Conservation (phyloP, 768 basidiomycete species). For the Auricularia heimuer region DNA sequence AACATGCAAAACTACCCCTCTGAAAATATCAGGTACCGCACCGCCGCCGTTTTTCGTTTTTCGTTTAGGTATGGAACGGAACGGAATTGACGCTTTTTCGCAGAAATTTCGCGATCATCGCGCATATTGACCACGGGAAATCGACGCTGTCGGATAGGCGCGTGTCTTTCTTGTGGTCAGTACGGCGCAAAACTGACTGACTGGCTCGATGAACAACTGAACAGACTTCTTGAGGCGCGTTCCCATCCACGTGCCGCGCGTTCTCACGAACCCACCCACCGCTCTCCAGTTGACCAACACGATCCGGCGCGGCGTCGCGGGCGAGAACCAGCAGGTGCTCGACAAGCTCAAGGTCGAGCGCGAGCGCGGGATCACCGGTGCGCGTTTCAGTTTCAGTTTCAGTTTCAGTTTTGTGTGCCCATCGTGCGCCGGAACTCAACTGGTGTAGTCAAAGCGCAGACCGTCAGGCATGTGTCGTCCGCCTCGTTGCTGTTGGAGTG, state of each 20-base stretch:
- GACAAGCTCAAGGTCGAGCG: constrained; percentile 96
- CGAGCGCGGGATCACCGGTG: constrained; percentile 92
- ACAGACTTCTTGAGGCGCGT: constrained; percentile 66
- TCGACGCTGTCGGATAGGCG: constrained; percentile 85
- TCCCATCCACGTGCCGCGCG: not conserved
- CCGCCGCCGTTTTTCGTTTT: too few relatives aligned
- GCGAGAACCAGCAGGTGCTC: constrained; percentile 74
- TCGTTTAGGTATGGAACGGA: not conserved
- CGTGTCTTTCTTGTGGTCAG: constrained; percentile 16
- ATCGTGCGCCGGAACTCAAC: not conserved
- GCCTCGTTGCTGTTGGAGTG: not conserved
- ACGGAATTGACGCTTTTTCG: not conserved
- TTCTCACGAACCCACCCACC: constrained; percentile 1
- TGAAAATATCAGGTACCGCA: not conserved
- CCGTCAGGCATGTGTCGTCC: constrained; percentile 51
- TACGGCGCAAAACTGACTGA: too few relatives aligned
- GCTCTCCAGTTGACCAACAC: constrained; percentile 70
- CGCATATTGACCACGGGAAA: constrained; percentile 96
- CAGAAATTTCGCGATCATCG: constrained; percentile 89
- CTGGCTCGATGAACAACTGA: too few relatives aligned
- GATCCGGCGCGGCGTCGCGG: constrained; percentile 53
- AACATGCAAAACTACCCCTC: not conserved
- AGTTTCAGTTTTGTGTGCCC: too few relatives aligned
- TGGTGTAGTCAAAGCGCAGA: constrained; percentile 82
- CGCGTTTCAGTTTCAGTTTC: constrained; percentile 9